phyloP scores from a whole-genome alignment of 345 rosid species.

The Citrus mangshanensis region DNA sequence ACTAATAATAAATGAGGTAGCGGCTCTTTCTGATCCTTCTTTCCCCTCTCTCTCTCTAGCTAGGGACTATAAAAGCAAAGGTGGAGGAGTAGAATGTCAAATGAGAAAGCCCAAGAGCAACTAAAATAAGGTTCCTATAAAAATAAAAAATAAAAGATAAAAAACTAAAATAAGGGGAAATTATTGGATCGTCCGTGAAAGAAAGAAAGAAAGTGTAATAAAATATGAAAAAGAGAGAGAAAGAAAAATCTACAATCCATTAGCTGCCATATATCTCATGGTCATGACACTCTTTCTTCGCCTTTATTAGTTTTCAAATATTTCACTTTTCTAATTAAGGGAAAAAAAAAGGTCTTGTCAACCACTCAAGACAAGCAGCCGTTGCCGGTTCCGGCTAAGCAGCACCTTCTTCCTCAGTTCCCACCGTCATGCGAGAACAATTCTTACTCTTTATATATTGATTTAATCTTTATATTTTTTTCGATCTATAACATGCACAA shows the following conservation, averaged over 20 bases:
- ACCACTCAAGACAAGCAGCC: constrained; percentile 53
- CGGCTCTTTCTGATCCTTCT: neutral
- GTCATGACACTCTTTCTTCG: constrained; percentile 17
- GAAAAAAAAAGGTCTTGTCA: constrained; percentile 57
- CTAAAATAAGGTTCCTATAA: neutral
- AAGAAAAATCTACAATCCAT: constrained; percentile 14
- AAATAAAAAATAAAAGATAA: too few species aligned
- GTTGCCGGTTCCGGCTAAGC: constrained; percentile 37
- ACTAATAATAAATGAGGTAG: neutral
- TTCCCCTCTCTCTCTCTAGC: neutral
- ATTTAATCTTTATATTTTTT: constrained; percentile 12
- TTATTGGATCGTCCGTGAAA: constrained; percentile 25
- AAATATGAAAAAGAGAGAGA: constrained; percentile 2
- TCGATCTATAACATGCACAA: constrained; percentile 23
- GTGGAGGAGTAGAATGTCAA: constrained; percentile 1
- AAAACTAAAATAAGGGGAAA: constrained; percentile 7
- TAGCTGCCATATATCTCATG: constrained; percentile 45
- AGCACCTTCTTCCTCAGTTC: constrained; percentile 13
- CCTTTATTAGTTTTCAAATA: constrained; percentile 39
- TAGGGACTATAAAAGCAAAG: neutral
- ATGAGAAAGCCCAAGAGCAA: constrained; percentile 8
- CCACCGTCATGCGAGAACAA: constrained; percentile 6
- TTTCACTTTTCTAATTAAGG: constrained; percentile 25
- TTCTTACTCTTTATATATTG: neutral
- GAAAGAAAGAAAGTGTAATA: constrained; percentile 12